A percentile compares a stretch with the other conserved stretches of the same genome.
Evolutionary conservation across 2,329 filamentous ascomycete genomes (phyloP).

Genomic region (Leptographium radiaticola): DNA sequence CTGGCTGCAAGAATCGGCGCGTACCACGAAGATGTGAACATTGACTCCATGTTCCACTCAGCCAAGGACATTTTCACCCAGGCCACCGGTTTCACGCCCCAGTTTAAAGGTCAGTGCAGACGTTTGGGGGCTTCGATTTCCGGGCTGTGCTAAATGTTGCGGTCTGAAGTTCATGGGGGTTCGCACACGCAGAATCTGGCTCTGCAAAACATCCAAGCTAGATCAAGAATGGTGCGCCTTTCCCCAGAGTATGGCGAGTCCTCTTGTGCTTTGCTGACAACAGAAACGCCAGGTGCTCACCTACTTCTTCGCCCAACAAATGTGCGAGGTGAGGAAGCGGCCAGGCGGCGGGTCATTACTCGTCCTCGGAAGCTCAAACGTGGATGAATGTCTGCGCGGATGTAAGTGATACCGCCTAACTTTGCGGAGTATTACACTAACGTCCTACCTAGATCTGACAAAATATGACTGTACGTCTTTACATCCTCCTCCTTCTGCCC

Average conservation of each 20-base stretch:
- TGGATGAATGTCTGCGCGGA: no score
- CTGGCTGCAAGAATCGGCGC: not conserved
- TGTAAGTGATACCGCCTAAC: no score
- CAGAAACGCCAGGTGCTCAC: not conserved
- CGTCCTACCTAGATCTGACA: no score
- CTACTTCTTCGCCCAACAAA: no score
- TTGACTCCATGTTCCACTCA: not conserved
- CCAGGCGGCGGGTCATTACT: no score
- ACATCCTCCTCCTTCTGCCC: no score
- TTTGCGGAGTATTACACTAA: no score
- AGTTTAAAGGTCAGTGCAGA: not conserved
- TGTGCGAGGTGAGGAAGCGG: no score
- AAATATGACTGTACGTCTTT: no score
- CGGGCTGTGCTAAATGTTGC: no score
- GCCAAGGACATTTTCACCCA: not conserved
- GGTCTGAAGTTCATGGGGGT: not conserved
- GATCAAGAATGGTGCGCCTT: conserved; percentile 34
- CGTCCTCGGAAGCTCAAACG: no score
- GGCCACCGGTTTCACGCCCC: not conserved
- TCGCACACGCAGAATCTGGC: not conserved
- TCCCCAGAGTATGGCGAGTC: conserved; percentile 3
- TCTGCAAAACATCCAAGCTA: not conserved
- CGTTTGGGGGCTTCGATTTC: no score
- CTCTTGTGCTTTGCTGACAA: not conserved
- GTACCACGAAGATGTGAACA: not conserved